Conservation (phyloP, 768 basidiomycete species). For the Goffeauzyma gilvescens region DNA sequence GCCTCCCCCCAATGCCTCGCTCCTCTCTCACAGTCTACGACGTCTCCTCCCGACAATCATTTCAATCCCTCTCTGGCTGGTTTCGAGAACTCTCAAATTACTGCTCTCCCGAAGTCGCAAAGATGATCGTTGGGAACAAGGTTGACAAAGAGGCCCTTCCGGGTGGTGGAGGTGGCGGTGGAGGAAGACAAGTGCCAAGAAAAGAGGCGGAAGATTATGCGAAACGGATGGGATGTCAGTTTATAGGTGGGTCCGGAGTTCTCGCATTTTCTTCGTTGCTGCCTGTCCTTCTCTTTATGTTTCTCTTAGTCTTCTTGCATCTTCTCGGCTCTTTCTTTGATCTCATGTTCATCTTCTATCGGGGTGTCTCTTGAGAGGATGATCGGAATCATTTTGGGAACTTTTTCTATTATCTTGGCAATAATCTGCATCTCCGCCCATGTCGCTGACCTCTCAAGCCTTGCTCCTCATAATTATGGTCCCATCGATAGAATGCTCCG, state of each 20-base stretch:
- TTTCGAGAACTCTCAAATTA: constrained; percentile 79
- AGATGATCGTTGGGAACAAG: constrained; percentile 82
- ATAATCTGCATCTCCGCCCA: not conserved
- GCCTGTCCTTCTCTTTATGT: too few species aligned
- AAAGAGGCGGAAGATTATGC: constrained; percentile 67
- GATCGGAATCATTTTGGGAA: not conserved
- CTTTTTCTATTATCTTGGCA: too few species aligned
- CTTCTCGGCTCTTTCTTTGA: too few species aligned
- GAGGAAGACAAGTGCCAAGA: constrained; percentile 53
- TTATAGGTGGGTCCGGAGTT: constrained; percentile 37
- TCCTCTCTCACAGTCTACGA: constrained; percentile 55
- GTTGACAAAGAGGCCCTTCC: constrained; percentile 52
- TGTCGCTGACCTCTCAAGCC: too few species aligned
- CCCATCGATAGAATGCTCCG: constrained; percentile 74
- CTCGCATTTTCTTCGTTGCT: not conserved
- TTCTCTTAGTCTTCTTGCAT: too few species aligned
- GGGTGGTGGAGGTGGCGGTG: not conserved
- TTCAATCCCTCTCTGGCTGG: constrained; percentile 88
- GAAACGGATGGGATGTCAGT: constrained; percentile 57
- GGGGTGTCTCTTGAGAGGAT: not conserved
- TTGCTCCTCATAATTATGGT: too few species aligned
- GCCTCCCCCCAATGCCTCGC: not conserved
- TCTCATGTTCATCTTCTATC: not conserved
- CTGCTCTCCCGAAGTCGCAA: constrained; percentile 63
- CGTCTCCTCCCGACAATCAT: constrained; percentile 76